A percentile compares a stretch with the other conserved stretches of the same genome.
phyloP scores from a whole-genome alignment of 352 stramenopile species.

The Peronospora farinosa region DNA sequence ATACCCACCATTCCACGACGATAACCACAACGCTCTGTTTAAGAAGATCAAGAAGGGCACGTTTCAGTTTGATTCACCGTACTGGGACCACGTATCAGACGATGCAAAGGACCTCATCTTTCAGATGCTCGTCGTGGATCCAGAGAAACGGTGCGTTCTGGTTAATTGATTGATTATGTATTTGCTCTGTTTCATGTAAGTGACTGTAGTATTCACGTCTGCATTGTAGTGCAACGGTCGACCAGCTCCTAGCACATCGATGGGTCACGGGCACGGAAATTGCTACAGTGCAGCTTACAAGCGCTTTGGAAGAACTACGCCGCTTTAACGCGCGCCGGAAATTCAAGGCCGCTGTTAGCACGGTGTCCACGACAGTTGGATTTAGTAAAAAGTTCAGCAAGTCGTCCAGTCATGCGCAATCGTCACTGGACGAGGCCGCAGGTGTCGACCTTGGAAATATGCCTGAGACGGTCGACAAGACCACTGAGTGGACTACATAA shows the following conservation, averaged over 20 bases:
- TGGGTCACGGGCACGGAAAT: slow-evolving; percentile 87
- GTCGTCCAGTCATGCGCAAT: slow-evolving; percentile 36
- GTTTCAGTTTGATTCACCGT: slow-evolving; percentile 94
- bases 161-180: not conserved
- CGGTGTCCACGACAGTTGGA: slow-evolving; percentile 64
- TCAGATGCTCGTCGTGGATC: slow-evolving; percentile 90
- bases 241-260: slow-evolving; percentile 81
- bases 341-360: slow-evolving; percentile 90
- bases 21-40: slow-evolving; percentile 92
- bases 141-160: slow-evolving; percentile 66
- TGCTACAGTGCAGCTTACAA: slow-evolving; percentile 86
- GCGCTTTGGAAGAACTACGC: slow-evolving; percentile 87
- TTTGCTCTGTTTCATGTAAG: not conserved
- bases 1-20: slow-evolving; percentile 86
- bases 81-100: slow-evolving; percentile 91
- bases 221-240: slow-evolving; percentile 58
- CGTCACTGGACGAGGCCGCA: slow-evolving; percentile 16
- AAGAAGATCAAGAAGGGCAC: slow-evolving; percentile 92
- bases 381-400: slow-evolving; percentile 78
- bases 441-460: slow-evolving; percentile 9
- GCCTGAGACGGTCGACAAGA: slow-evolving; percentile 23
- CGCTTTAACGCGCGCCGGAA: slow-evolving; percentile 93
- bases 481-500: slow-evolving; percentile 15
- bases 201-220: slow-evolving; percentile 6
- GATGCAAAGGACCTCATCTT: slow-evolving; percentile 92